Base-by-base conservation (phyloP, 192 early-diverging fungal genomes). In the Ambispora gerdemannii region DNA sequence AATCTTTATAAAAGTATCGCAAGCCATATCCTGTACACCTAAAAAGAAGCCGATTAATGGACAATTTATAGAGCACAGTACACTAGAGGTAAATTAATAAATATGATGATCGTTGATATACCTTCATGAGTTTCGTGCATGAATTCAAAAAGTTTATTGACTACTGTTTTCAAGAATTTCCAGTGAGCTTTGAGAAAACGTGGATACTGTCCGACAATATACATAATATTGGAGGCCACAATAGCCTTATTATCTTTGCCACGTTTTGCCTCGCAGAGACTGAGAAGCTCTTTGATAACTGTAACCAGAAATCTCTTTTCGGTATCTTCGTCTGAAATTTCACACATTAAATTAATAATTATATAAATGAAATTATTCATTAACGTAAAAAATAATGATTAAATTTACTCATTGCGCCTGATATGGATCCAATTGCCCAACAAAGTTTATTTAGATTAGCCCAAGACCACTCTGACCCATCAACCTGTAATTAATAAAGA, bases 171-270 rank as follows among this genome's bases (percentile, higher is more conserved):
- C 78, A 99, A 87, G 85, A 99, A 99, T 82, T 97, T 97, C 97
- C 97, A 99, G 75, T 99, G 97, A 2, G 95, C 95, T 76, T 98
- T 99, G 72, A 99, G 85, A 86, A 99, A 99, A n/a, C 97, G 91
- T 58, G 97, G 97, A 76, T 99, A 99, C 82, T 99, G 97, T 19
- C 97, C 97, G n/a, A 99, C 97, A 72, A 97, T 93, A 75, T 99
- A 99, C 97, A 99, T 99, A 70, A 99, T 99, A 79, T 99, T 98
- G 33, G 95, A 94, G 0, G 97, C 97, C 20, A 98, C 95, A 30
- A 99, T 93, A 4, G 97, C 97, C 84, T 99, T 99, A 84, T 99
- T 99, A 73, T 98, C 97, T 84, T 99, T 99, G 67, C 97, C 97
- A 32, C 95, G 87, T 80, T 96, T 97, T 84, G 93, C 90, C 77